Conservation (phyloP, 2,329 filamentous ascomycete genomes). For the Acrocalymma vagum region DNA sequence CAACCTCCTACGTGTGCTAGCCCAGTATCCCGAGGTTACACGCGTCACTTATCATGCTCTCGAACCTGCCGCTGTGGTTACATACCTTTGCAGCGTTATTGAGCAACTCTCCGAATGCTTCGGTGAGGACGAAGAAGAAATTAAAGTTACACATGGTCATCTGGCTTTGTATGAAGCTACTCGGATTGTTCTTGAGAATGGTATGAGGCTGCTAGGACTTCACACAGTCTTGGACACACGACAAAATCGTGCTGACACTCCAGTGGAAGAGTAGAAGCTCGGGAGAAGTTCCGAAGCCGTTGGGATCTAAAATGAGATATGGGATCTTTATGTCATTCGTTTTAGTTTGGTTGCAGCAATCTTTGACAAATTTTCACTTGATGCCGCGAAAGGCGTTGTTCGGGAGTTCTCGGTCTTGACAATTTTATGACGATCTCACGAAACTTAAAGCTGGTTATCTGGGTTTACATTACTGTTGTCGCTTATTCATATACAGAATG, state of each 20-base stretch:
- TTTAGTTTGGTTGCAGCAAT: too few relatives aligned
- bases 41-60: conserved; percentile 32
- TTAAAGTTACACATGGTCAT: conserved; percentile 22
- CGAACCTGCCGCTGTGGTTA: conserved; percentile 35
- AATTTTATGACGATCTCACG: too few relatives aligned
- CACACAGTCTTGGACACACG: conserved; percentile 18
- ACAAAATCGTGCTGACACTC: conserved; percentile 34
- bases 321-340: too few relatives aligned
- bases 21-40: conserved; percentile 41
- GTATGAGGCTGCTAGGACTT: conserved; percentile 38
- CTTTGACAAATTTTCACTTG: too few relatives aligned
- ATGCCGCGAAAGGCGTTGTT: too few relatives aligned
- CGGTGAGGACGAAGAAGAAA: conserved; percentile 22
- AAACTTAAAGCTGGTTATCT: too few relatives aligned
- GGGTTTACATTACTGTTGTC: too few relatives aligned
- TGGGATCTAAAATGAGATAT: neutral
- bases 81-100: conserved; percentile 35
- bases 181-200: conserved; percentile 38
- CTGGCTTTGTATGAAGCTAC: conserved; percentile 36
- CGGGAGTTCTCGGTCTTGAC: too few relatives aligned
- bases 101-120: conserved; percentile 35
- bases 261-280: conserved; percentile 24
- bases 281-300: neutral
- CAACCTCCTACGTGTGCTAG: conserved; percentile 36
- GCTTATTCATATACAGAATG: too few relatives aligned